Evolutionary conservation across 805 yeast species (phyloP), one percentile per base, ranked within the genome.

Genomic region (Schwanniomyces occidentalis): DNA sequence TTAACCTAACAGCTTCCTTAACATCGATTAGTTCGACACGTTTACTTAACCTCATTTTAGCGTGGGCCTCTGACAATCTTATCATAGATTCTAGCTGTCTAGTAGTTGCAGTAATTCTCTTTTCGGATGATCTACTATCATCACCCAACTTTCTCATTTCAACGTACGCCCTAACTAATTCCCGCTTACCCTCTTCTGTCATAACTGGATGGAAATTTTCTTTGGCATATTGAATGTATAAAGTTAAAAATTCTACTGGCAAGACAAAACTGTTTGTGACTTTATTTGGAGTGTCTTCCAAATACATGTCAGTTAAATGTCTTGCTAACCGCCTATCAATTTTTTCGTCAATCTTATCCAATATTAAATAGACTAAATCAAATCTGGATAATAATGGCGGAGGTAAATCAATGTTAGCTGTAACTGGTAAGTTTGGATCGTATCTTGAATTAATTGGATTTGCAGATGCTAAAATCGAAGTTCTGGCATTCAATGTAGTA

Each of bases 61-160:
- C 99, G 58, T 93, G 98, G 0, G 98, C 99, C 63, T 93, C 99
- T 0, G 95, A 63, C 33, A 93, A 71, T 54, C 99, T 80, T 46
- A 91, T 90, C 95, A 93, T 87, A 34, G 95, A 82, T 63, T 93
- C 99, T 38, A 93, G 71, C 60, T 93, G 99, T 64, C 99, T 78
- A 2, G 99, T 91, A 0, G 99, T 93, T 4, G 99, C 99, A 0
- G 99, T 93, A 47, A 93, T 85, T 49, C 99, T 73, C 61, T 83
- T 85, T 44, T 93, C 98, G 8, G 88, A 71, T 1, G 89, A 69
- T 39, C 96, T 71, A 5, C 84, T 76, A 56, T 89, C 98, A 53
- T 93, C 98, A 34, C 99, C 99, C 43, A 88, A 65, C 55, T 83
- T 85, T 48, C 99, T 75, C 96, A 93, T 89, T 18, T 80, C 93